Conservation (phyloP, 2,329 filamentous ascomycete species). For the Pseudogymnoascus sp. region DNA sequence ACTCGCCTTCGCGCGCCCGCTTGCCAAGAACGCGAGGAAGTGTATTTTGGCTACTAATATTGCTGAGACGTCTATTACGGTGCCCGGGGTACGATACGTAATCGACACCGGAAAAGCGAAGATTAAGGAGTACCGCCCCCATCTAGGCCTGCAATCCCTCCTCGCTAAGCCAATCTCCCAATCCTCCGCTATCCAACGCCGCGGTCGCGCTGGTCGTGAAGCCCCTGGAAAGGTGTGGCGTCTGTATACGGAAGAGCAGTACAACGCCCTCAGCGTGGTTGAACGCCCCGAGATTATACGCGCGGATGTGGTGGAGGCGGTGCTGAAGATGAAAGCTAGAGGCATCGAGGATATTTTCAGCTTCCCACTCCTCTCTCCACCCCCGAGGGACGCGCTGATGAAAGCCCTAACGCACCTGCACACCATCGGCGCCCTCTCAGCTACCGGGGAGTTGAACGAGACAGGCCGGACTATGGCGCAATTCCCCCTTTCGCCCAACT, state of each 20-base stretch:
- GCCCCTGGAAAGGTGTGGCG: constrained; percentile 83
- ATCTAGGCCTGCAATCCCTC: constrained; percentile 82
- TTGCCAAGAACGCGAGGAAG: constrained; percentile 69
- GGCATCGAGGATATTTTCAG: constrained; percentile 73
- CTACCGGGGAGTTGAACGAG: constrained; percentile 65
- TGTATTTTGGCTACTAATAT: constrained; percentile 93
- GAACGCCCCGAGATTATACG: constrained; percentile 85
- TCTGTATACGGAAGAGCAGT: constrained; percentile 77
- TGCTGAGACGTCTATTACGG: constrained; percentile 95
- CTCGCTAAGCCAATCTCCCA: constrained; percentile 86
- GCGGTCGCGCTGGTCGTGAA: constrained; percentile 89
- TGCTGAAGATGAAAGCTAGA: constrained; percentile 89
- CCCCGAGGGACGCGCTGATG: constrained; percentile 69
- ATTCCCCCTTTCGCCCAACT: constrained; percentile 73
- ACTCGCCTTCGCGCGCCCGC: constrained; percentile 71
- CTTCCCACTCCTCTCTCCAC: constrained; percentile 81
- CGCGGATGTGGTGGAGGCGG: constrained; percentile 77
- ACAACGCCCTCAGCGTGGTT: constrained; percentile 59
- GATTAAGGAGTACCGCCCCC: constrained; percentile 80
- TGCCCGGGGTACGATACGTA: constrained; percentile 85
- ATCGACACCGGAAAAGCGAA: constrained; percentile 93
- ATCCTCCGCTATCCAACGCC: constrained; percentile 85
- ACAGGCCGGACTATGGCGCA: constrained; percentile 71
- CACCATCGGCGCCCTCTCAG: constrained; percentile 67
- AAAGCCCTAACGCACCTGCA: constrained; percentile 77